A percentile compares a stretch with the other conserved stretches of the same genome.
These are phyloP conservation scores for Theileria luwenshuni DNA, from an alignment of 169 alveolate species.

Conservation along the genomic window DNA sequence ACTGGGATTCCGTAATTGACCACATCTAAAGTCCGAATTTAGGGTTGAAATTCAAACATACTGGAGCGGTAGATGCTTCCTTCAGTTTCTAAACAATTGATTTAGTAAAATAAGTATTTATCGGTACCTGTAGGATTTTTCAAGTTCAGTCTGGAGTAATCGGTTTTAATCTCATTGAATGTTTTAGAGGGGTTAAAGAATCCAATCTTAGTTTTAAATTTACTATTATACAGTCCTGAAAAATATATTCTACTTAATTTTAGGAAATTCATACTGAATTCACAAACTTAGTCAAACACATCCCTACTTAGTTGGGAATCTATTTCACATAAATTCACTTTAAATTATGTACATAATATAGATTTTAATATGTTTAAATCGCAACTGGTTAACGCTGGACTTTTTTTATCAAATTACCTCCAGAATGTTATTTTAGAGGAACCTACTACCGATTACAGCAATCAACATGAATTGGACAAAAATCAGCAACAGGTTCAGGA, in stretches of 20 bases:
- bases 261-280: slow-evolving; percentile 3
- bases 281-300: not conserved
- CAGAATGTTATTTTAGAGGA: slow-evolving; percentile 48
- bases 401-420: slow-evolving; percentile 40
- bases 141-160: not conserved
- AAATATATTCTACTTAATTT: slow-evolving; percentile 16
- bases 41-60: slow-evolving; percentile 11
- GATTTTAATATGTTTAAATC: slow-evolving; percentile 21
- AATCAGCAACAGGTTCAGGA: slow-evolving; percentile 17
- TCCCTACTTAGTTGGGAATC: slow-evolving; percentile 9
- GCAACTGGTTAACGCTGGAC: slow-evolving; percentile 39
- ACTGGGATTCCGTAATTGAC: slow-evolving; percentile 47
- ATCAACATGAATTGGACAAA: slow-evolving; percentile 30
- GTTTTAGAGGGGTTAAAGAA: slow-evolving; percentile 22
- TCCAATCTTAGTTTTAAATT: slow-evolving; percentile 40
- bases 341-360: slow-evolving; percentile 4
- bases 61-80: slow-evolving; percentile 12
- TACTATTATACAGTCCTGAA: slow-evolving; percentile 24
- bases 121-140: slow-evolving; percentile 10
- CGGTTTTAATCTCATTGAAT: slow-evolving; percentile 4
- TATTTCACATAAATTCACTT: not conserved
- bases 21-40: slow-evolving; percentile 11
- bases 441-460: slow-evolving; percentile 16
- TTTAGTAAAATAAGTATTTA: not conserved
- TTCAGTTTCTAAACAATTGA: not conserved